A percentile compares a stretch with the other conserved stretches of the same genome.
Evolutionary conservation across 768 basidiomycete genomes (phyloP).

Genomic region (Suillus ampliporus): DNA sequence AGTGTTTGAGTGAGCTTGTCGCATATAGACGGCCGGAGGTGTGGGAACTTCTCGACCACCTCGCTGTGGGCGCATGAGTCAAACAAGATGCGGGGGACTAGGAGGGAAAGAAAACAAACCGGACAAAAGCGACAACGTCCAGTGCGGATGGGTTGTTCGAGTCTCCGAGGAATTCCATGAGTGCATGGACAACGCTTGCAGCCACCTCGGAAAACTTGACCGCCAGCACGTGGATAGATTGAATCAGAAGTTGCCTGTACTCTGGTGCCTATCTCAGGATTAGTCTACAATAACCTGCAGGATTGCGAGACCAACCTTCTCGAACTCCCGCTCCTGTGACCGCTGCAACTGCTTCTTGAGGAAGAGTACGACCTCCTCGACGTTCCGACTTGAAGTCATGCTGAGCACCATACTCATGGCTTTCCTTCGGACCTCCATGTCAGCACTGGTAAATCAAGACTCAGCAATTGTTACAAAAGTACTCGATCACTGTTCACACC

Average conservation of each 20-base stretch:
- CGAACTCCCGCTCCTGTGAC: slow-evolving; percentile 90
- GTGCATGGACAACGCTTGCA: slow-evolving; percentile 89
- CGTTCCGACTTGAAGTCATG: slow-evolving; percentile 93
- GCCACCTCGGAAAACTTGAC: slow-evolving; percentile 98
- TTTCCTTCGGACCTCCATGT: slow-evolving; percentile 96
- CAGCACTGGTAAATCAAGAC: slow-evolving; percentile 59
- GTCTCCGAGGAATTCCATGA: slow-evolving; percentile 95
- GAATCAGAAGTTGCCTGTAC: slow-evolving; percentile 95
- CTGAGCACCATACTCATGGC: slow-evolving; percentile 88
- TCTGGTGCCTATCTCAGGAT: slow-evolving; percentile 73
- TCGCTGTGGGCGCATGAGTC: slow-evolving; percentile 55
- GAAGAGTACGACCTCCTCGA: slow-evolving; percentile 95
- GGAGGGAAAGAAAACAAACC: slow-evolving; percentile 38
- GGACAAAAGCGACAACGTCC: slow-evolving; percentile 90
- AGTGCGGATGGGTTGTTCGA: slow-evolving; percentile 94
- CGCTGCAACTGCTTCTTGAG: slow-evolving; percentile 97
- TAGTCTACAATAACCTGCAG: neutral
- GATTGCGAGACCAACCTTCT: slow-evolving; percentile 64
- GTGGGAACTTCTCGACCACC: slow-evolving; percentile 97
- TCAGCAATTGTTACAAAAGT: slow-evolving; percentile 2
- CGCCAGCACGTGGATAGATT: slow-evolving; percentile 95
- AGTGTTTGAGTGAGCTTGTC: slow-evolving; percentile 86
- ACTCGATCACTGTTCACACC: slow-evolving; percentile 45
- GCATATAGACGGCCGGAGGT: slow-evolving; percentile 79
- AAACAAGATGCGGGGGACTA: neutral